A percentile compares a stretch with the other conserved stretches of the same genome.
Evolutionary conservation across 306 rosid genomes (phyloP).

Genomic region (Trifolium fragiferum): DNA sequence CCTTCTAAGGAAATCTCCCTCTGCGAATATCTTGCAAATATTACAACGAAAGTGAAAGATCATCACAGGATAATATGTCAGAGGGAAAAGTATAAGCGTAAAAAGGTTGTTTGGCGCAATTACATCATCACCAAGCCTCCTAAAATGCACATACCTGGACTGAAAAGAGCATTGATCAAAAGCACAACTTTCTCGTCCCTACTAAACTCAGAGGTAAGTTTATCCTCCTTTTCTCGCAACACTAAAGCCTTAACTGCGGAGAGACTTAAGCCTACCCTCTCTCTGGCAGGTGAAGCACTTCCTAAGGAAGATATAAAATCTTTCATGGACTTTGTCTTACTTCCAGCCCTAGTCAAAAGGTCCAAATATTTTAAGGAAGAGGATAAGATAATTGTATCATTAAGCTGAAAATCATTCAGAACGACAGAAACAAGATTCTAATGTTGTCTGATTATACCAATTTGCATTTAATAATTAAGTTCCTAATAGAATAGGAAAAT

Average conservation of each 20-base stretch:
- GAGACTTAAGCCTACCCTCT: constrained; percentile 77
- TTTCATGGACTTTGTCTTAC: constrained; percentile 77
- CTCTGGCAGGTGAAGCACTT: constrained; percentile 74
- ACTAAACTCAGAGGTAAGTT: constrained; percentile 60
- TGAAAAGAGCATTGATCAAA: constrained; percentile 73
- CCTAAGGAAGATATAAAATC: constrained; percentile 67
- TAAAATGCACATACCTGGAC: constrained; percentile 72
- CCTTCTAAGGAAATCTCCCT: constrained; percentile 79
- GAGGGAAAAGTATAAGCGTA: constrained; percentile 12
- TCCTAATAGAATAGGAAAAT: constrained; percentile 17
- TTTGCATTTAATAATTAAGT: constrained; percentile 12
- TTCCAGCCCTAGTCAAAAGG: constrained; percentile 75
- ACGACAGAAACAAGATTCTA: constrained; percentile 33
- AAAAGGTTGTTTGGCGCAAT: constrained; percentile 35
- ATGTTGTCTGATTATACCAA: constrained; percentile 11
- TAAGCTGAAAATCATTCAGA: constrained; percentile 32
- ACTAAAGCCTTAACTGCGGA: constrained; percentile 82
- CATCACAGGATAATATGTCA: constrained; percentile 52
- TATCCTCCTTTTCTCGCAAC: constrained; percentile 87
- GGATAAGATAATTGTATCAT: constrained; percentile 14
- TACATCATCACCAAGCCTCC: constrained; percentile 41
- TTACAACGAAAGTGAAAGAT: constrained; percentile 79
- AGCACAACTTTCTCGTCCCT: constrained; percentile 65
- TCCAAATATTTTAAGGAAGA: constrained; percentile 38
- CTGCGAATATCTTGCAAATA: constrained; percentile 95